phyloP scores from a whole-genome alignment of 768 basidiomycete species.

The Tulasnella calospora region DNA sequence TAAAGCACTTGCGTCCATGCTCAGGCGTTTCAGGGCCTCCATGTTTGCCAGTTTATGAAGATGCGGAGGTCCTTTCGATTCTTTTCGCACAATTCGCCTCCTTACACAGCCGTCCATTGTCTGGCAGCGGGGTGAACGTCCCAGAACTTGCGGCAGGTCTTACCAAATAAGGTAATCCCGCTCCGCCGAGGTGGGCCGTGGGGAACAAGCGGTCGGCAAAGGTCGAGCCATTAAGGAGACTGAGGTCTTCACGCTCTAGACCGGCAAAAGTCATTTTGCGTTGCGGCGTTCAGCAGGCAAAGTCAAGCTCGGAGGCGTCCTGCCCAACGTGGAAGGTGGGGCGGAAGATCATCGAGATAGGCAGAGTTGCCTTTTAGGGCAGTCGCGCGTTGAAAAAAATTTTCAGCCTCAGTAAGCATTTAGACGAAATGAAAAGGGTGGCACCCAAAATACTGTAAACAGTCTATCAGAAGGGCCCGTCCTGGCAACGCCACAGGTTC shows the following conservation, averaged over 20 bases:
- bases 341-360: constrained; percentile 3
- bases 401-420: background rate
- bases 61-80: background rate
- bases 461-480: background rate
- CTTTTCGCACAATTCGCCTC: background rate
- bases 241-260: constrained; percentile 4
- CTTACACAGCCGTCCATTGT: background rate
- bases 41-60: background rate
- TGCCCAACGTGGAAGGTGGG: background rate
- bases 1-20: background rate
- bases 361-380: background rate
- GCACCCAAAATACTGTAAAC: background rate
- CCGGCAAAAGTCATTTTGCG: background rate
- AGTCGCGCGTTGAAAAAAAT: background rate
- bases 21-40: background rate
- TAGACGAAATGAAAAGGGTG: constrained; percentile 6
- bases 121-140: background rate
- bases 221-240: constrained; percentile 4
- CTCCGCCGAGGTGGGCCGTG: background rate
- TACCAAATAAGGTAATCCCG: background rate
- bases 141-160: background rate
- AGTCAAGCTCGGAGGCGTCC: background rate
- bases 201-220: background rate
- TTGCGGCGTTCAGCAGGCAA: background rate
- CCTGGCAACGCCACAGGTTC: background rate